These are phyloP conservation scores for Phytophthora lateralis DNA, from an alignment of 352 stramenopile species.

Conservation along the genomic window DNA sequence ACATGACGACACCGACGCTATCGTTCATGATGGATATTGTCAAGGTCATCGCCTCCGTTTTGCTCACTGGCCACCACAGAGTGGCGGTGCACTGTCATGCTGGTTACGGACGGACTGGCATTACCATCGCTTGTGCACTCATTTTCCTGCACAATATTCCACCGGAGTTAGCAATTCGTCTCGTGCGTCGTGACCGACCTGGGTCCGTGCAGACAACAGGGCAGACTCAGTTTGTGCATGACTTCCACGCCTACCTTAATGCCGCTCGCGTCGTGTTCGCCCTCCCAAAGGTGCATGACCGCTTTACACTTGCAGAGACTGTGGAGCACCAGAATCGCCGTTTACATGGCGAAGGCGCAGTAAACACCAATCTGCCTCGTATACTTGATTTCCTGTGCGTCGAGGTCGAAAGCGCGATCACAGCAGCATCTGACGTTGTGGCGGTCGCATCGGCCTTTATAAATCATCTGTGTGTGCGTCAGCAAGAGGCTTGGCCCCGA, in stretches of 20 bases:
- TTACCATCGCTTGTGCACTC: conserved; percentile 86
- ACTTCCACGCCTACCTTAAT: conserved; percentile 81
- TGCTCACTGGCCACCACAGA: conserved; percentile 69
- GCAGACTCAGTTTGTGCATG: conserved; percentile 74
- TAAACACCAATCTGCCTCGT: conserved; percentile 47
- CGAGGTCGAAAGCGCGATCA: conserved; percentile 44
- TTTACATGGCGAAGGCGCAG: conserved; percentile 48
- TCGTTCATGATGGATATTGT: conserved; percentile 90
- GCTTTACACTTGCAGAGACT: conserved; percentile 64
- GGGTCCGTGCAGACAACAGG: conserved; percentile 81
- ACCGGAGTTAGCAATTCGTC: conserved; percentile 66
- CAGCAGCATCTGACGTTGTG: conserved; percentile 24
- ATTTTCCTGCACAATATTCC: conserved; percentile 86
- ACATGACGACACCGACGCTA: conserved; percentile 91
- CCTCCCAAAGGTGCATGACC: conserved; percentile 73
- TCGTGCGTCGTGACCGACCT: conserved; percentile 73
- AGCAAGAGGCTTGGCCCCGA: conserved; percentile 37
- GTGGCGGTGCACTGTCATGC: conserved; percentile 91
- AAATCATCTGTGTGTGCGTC: conserved; percentile 35
- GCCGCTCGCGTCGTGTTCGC: conserved; percentile 74
- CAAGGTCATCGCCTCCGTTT: conserved; percentile 79
- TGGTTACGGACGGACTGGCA: conserved; percentile 85
- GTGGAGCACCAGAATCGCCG: conserved; percentile 77
- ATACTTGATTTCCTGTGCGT: conserved; percentile 68
- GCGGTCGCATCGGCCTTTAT: conserved; percentile 24